These are phyloP conservation scores for Atkinsonella texensis DNA, from an alignment of 2,329 filamentous ascomycete genomes.

Conservation along the genomic window DNA sequence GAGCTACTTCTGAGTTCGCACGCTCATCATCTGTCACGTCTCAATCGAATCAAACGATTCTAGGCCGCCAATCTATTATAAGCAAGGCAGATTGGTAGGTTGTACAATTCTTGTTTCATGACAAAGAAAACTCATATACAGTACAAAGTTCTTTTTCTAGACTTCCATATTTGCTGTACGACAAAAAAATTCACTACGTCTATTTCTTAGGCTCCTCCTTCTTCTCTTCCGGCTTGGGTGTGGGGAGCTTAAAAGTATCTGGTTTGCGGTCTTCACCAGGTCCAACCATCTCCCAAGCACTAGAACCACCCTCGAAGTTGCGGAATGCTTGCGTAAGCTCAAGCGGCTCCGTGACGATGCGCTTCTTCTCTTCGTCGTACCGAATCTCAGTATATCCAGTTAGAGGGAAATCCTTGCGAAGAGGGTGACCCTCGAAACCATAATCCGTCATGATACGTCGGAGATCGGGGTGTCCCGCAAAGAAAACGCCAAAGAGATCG, in stretches of 20 bases:
- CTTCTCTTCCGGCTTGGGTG: conserved; percentile 87
- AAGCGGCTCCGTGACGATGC: conserved; percentile 93
- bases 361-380: conserved; percentile 99
- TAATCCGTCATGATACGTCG: conserved; percentile 99
- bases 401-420: conserved; percentile 95
- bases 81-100: neutral
- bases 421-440: conserved; percentile 92
- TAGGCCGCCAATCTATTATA: no score
- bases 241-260: conserved; percentile 85
- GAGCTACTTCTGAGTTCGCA: no score
- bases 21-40: no score
- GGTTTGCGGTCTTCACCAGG: conserved; percentile 67
- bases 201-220: conserved; percentile 90
- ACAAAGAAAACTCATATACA: conserved; percentile 8
- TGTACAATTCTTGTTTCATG: conserved; percentile 1
- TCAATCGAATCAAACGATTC: no score
- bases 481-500: conserved; percentile 96
- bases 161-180: neutral
- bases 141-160: conserved; percentile 1
- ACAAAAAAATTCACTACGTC: conserved; percentile 10
- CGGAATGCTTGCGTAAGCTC: conserved; percentile 97
- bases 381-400: conserved; percentile 97
- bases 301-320: conserved; percentile 87
- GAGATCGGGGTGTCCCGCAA: conserved; percentile 86
- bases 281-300: conserved; percentile 55